Percentiles rank a stretch among this genome's conserved stretches.
phyloP scores from a whole-genome alignment of 2,329 filamentous ascomycete genomes.

The Ophiostoma tasmaniense region DNA sequence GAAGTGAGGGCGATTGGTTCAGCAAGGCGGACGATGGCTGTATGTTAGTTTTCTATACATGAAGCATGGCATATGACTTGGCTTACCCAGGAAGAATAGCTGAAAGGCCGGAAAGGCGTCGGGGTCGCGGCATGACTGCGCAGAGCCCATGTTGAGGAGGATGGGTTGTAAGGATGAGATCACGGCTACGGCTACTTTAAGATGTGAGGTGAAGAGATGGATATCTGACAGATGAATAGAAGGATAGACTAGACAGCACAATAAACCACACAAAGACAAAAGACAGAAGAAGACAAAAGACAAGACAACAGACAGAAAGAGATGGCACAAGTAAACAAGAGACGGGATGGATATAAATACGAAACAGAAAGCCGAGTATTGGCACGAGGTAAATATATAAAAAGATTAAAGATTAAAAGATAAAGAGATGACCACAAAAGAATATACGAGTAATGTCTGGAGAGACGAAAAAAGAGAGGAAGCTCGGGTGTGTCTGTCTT shows the following conservation, averaged over 20 bases:
- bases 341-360: neutral
- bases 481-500: neutral
- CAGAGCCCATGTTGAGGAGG: conserved; percentile 41
- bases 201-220: too few relatives aligned
- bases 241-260: too few relatives aligned
- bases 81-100: conserved; percentile 74
- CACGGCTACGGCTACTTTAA: neutral
- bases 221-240: too few relatives aligned
- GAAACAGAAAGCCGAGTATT: neutral
- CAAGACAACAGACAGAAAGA: neutral
- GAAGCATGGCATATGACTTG: too few relatives aligned
- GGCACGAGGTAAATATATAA: neutral
- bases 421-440: too few relatives aligned
- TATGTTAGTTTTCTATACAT: neutral
- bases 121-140: conserved; percentile 49
- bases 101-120: conserved; percentile 75
- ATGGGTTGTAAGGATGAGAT: neutral
- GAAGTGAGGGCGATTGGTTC: conserved; percentile 90
- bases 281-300: neutral
- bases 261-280: too few relatives aligned
- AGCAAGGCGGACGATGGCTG: conserved; percentile 84
- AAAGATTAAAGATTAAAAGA: neutral
- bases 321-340: neutral
- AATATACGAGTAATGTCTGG: too few relatives aligned
- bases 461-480: neutral